Base-by-base conservation (phyloP, 2,329 filamentous ascomycete species). In the Trichoderma aggressivum region DNA sequence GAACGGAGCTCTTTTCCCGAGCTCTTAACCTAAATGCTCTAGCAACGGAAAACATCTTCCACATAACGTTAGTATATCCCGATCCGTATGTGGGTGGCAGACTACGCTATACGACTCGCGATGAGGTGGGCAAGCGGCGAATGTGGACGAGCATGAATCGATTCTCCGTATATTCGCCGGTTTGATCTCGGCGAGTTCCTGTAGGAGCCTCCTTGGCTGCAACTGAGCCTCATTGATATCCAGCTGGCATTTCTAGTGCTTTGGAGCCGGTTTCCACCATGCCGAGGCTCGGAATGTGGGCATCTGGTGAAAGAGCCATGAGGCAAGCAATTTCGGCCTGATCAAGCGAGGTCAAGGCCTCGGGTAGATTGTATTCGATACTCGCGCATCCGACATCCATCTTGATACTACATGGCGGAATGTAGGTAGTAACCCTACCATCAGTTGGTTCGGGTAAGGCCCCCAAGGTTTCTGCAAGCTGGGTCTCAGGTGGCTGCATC, bases 61-160 rank as follows among this genome's bases (percentile, higher is more conserved):
- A 36, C 16, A 8, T 36, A 61, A 59, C 56, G 32, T 59, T 61
- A 36, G 36, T 8, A 55, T 65, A 36, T 36, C 5, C 59, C 28
- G 62, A 55, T 65, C 28, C 30, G 39, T 21, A 50, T n/a, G n/a
- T 32, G 21, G 47, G 39, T 26, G 30, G 26, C 34, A 18, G 26
- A 30, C 39, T 47, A 28, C 62, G 8, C 62, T 65, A 55, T 55
- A 55, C 62, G 62, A 55, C 43, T 65, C 62, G 62, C 47, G 26
- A 14, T 59, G 16, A 30, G 30, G 60, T n/a, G 36, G 36, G 32
- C 21, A 34, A 34, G 61, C 62, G 62, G 43, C 43, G 21, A 53
- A 36, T 32, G 62, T 64, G 28, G 43, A 50, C 39, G n/a, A 32
- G 43, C 61, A 64, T 64, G 61, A 64, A 64, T 64, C 61, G 43